Percentiles rank a stretch among this genome's conserved stretches.
Evolutionary conservation across 2,329 filamentous ascomycete species (phyloP).

Genomic region (Venturiaceae sp.): DNA sequence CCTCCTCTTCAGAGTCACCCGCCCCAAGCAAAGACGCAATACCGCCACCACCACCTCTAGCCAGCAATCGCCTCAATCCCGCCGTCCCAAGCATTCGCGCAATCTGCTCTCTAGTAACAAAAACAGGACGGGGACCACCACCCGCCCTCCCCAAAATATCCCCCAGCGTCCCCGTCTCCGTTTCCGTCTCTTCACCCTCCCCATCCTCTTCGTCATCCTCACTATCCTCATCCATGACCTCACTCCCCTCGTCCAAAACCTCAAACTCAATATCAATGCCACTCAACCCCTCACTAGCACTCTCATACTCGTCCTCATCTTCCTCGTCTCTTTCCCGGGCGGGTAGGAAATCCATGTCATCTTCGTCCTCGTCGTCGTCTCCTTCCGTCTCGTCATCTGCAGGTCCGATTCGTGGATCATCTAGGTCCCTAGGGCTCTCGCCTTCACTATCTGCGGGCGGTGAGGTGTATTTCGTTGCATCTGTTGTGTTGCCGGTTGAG

Average conservation of each 20-base stretch:
- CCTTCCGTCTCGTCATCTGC: not conserved
- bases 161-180: slow-evolving; percentile 12
- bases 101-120: not conserved
- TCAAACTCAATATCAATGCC: slow-evolving; percentile 4
- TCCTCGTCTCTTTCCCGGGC: not conserved
- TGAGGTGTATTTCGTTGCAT: too few species aligned
- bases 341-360: slow-evolving; percentile 6
- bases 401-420: too few species aligned
- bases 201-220: slow-evolving; percentile 30
- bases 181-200: slow-evolving; percentile 26
- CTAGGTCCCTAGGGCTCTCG: too few species aligned
- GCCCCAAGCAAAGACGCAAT: slow-evolving; percentile 43
- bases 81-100: not conserved
- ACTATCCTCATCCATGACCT: slow-evolving; percentile 31
- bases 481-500: too few species aligned
- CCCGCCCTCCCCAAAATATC: not conserved
- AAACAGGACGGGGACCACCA: not conserved
- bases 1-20: not conserved
- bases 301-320: slow-evolving; percentile 6
- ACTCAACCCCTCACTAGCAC: not conserved
- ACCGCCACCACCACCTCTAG: slow-evolving; percentile 36
- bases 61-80: slow-evolving; percentile 5
- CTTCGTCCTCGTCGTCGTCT: slow-evolving; percentile 2
- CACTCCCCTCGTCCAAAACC: slow-evolving; percentile 10
- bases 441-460: too few species aligned